phyloP scores from a whole-genome alignment of 1,139 yeast species.

The Saccharomyces hybrid region DNA sequence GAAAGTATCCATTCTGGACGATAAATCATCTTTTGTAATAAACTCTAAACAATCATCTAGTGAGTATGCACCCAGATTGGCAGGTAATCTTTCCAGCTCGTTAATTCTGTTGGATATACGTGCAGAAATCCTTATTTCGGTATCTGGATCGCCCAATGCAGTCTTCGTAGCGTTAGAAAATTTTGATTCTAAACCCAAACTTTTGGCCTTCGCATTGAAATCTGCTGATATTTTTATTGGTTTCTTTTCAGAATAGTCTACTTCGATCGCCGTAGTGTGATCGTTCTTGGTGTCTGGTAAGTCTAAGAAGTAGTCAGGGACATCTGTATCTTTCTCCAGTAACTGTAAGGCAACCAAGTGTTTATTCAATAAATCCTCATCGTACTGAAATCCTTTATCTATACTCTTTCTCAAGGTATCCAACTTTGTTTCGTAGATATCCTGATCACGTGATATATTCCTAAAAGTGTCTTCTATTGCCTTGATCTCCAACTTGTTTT shows the following conservation, averaged over 20 bases:
- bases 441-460: too few relatives aligned
- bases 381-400: slow-evolving; percentile 29
- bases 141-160: slow-evolving; percentile 30
- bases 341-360: slow-evolving; percentile 74
- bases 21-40: slow-evolving; percentile 39
- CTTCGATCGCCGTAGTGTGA: too few relatives aligned
- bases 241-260: too few relatives aligned
- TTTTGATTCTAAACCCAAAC: slow-evolving; percentile 31
- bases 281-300: too few relatives aligned
- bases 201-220: slow-evolving; percentile 31
- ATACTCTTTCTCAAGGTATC: slow-evolving; percentile 27
- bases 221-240: too few relatives aligned
- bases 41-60: slow-evolving; percentile 33
- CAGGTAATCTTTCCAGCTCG: slow-evolving; percentile 71
- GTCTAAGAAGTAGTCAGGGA: slow-evolving; percentile 47
- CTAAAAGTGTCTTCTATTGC: too few relatives aligned
- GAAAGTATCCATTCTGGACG: slow-evolving; percentile 39
- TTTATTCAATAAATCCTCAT: slow-evolving; percentile 48
- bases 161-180: slow-evolving; percentile 30
- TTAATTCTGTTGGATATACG: slow-evolving; percentile 60
- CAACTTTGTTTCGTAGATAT: slow-evolving; percentile 32
- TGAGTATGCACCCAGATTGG: slow-evolving; percentile 64
- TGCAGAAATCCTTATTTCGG: slow-evolving; percentile 47
- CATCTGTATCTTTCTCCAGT: slow-evolving; percentile 66
- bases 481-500: too few relatives aligned